Base-by-base conservation (phyloP, 495 filamentous ascomycete species). In the Podospora didyma region DNA sequence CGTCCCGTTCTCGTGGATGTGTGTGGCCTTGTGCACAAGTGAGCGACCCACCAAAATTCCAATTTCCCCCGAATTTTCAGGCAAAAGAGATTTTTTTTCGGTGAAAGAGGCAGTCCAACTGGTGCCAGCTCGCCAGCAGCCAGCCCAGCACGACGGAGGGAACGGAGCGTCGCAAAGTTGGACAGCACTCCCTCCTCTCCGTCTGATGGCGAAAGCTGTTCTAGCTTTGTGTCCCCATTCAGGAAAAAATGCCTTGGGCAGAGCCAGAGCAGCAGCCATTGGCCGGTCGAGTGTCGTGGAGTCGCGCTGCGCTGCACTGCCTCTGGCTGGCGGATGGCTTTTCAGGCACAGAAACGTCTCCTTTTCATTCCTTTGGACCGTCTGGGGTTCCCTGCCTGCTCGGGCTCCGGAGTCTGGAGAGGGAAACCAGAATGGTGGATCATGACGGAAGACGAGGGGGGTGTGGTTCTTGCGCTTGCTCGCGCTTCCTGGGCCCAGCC, bases 11-110 rank as follows among this genome's bases (percentile, higher is more conserved):
- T 37, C 34, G 9, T 16, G 16, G n/a, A n/a, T n/a, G n/a, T n/a
- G n/a, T n/a, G n/a, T n/a, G n/a, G n/a, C n/a, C 34, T 37, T 16
- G 34, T 37, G 34, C 34, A 1, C 16, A 10, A 16, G 34, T 37
- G 9, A 16, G 34, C 39, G 39, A 53, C 42, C 26, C 42, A 26
- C 57, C 54, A 59, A 51, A 51, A 24, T 37, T 35, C 41, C 23
- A 48, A 42, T 34, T 50, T 59, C 23, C 52, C 51, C 56, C 51
- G 51, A 57, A 59, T 60, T 63, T 60, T 62, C 58, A 57, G 59
- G 61, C 61, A 64, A 58, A 62, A 58, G 41, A 24, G 44, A 47
- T 21, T 46, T 45, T 58, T 54, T 60, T 62, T 58, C 60, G 63
- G 65, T 53, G 44, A 51, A 58, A 44, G 56, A 60, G 56, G 56